phyloP scores from a whole-genome alignment of 208 protist genomes.

The Crithidia sp. region DNA sequence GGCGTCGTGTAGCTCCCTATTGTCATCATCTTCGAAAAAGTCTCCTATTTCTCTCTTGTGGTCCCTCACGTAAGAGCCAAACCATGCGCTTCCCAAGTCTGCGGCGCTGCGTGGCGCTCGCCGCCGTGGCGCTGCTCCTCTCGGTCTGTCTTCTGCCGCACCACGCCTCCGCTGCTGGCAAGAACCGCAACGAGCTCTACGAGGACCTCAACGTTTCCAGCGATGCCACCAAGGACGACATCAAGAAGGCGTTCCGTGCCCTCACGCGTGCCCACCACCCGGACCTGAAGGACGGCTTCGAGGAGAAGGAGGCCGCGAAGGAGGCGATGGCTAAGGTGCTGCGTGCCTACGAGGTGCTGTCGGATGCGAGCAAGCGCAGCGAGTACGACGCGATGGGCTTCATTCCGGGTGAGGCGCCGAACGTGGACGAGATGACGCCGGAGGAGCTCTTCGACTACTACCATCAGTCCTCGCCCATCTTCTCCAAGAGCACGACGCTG shows the following conservation, averaged over 20 bases:
- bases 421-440: slow-evolving; percentile 50
- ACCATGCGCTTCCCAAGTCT: background rate
- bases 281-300: slow-evolving; percentile 82
- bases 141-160: slow-evolving; percentile 19
- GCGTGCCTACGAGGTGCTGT: slow-evolving; percentile 80
- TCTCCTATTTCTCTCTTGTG: no score
- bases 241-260: slow-evolving; percentile 80
- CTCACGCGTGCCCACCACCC: slow-evolving; percentile 85
- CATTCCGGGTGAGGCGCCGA: slow-evolving; percentile 63
- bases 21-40: no score
- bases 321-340: slow-evolving; percentile 81
- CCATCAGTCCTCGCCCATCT: slow-evolving; percentile 72
- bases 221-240: slow-evolving; percentile 60
- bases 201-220: slow-evolving; percentile 58
- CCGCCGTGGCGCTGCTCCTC: slow-evolving; percentile 28
- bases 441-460: slow-evolving; percentile 79
- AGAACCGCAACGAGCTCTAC: slow-evolving; percentile 65
- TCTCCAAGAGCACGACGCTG: slow-evolving; percentile 75
- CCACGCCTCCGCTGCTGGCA: slow-evolving; percentile 11
- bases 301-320: slow-evolving; percentile 89
- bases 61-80: no score
- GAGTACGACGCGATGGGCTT: slow-evolving; percentile 79
- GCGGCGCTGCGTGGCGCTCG: slow-evolving; percentile 4
- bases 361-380: slow-evolving; percentile 63
- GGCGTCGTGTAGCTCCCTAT: no score